A percentile compares a stretch with the other conserved stretches of the same genome.
Evolutionary conservation across 345 rosid genomes (phyloP).

Genomic region (Durio zibethinus): DNA sequence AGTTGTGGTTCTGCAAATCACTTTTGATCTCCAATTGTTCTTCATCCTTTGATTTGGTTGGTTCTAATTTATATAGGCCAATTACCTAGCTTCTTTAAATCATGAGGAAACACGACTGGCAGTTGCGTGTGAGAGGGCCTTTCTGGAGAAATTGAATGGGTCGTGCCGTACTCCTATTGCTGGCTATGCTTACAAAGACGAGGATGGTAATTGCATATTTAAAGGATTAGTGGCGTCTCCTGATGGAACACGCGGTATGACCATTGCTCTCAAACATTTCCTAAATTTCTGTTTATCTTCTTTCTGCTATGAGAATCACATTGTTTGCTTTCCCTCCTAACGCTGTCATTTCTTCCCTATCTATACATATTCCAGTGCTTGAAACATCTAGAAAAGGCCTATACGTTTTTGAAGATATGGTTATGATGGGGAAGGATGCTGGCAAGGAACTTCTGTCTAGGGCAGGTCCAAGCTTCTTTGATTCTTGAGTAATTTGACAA

Average conservation of each 20-base stretch:
- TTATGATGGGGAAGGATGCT: constrained; percentile 82
- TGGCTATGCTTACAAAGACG: constrained; percentile 75
- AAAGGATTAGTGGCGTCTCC: constrained; percentile 95
- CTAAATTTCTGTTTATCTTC: not conserved
- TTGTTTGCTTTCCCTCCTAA: not conserved
- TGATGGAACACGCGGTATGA: constrained; percentile 77
- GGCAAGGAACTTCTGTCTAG: constrained; percentile 83
- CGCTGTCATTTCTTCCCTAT: constrained; percentile 13
- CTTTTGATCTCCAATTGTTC: not conserved
- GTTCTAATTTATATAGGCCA: constrained; percentile 44
- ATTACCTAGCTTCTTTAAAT: constrained; percentile 75
- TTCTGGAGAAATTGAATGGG: constrained; percentile 79
- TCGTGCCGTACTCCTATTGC: constrained; percentile 99
- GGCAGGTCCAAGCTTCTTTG: constrained; percentile 87
- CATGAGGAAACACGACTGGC: constrained; percentile 95
- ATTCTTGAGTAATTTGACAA: constrained; percentile 33
- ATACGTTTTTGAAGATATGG: constrained; percentile 68
- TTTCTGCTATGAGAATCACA: not conserved
- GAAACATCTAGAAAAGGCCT: constrained; percentile 86
- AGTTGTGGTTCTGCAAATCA: not conserved
- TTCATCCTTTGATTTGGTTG: constrained; percentile 3
- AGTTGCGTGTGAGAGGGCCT: constrained; percentile 87
- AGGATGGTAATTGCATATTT: constrained; percentile 75
- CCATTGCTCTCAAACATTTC: not conserved
- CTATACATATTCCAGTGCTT: constrained; percentile 53